Evolutionary conservation across 2,329 filamentous ascomycete species (phyloP).

Genomic region (Aureobasidium leucospermi): DNA sequence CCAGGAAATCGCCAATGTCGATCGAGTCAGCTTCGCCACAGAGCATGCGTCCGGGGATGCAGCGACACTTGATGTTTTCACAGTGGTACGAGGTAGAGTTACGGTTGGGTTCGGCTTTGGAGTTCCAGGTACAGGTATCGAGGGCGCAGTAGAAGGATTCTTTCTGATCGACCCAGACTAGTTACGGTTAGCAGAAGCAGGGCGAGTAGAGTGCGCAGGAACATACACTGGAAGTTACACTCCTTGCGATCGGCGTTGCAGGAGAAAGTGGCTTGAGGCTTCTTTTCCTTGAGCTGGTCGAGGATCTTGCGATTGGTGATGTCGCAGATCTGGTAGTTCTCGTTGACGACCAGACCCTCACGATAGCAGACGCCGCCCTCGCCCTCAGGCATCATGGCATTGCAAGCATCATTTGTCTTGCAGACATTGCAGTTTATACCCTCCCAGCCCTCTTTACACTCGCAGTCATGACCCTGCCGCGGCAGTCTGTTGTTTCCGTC

Average conservation of each 20-base stretch:
- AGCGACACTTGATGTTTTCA: constrained; percentile 75
- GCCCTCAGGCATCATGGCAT: constrained; percentile 75
- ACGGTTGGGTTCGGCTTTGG: constrained; percentile 58
- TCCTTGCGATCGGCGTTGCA: constrained; percentile 67
- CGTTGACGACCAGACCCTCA: constrained; percentile 79
- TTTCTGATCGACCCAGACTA: constrained; percentile 87
- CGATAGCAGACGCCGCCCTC: constrained; percentile 87
- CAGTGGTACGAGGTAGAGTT: constrained; percentile 85
- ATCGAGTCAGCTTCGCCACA: constrained; percentile 88
- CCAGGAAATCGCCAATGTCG: constrained; percentile 83
- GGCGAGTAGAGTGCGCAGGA: background rate
- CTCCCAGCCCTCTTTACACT: constrained; percentile 88
- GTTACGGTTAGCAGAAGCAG: constrained; percentile 22
- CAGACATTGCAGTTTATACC: constrained; percentile 98
- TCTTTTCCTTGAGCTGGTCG: constrained; percentile 72
- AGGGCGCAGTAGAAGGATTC: constrained; percentile 97
- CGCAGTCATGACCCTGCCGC: constrained; percentile 63
- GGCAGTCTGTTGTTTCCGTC: constrained; percentile 72
- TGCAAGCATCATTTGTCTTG: constrained; percentile 71
- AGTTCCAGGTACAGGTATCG: constrained; percentile 67
- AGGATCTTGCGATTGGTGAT: constrained; percentile 95
- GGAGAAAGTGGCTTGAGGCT: constrained; percentile 89
- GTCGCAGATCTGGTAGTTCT: constrained; percentile 97
- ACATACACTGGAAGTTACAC: constrained; percentile 90
- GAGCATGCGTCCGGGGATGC: constrained; percentile 84